Conservation (phyloP, 176 grass and related monocot species). For the Zoysia japonica region DNA sequence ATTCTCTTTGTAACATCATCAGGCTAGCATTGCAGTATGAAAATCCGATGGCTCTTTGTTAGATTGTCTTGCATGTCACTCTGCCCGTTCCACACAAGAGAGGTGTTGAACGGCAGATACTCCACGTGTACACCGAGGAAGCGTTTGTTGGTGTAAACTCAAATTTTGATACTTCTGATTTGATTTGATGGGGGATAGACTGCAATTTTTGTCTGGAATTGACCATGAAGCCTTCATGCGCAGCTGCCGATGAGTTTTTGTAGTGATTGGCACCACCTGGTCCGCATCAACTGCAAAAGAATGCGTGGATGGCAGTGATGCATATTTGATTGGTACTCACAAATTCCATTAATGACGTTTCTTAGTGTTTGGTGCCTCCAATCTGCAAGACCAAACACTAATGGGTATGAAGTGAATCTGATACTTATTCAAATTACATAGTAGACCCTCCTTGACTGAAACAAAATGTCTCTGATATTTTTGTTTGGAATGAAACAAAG, state of each 20-base stretch:
- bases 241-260: constrained; percentile 40
- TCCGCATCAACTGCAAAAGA: constrained; percentile 22
- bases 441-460: constrained; percentile 1
- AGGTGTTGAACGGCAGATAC: constrained; percentile 82
- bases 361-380: not conserved
- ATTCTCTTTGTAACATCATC: not conserved
- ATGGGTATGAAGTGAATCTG: not conserved
- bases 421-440: not conserved
- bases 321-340: constrained; percentile 18
- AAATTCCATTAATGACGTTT: not conserved
- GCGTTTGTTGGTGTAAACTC: constrained; percentile 81
- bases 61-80: constrained; percentile 50
- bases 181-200: constrained; percentile 54
- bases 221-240: not conserved
- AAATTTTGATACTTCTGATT: constrained; percentile 87
- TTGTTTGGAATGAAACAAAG: not conserved
- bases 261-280: constrained; percentile 34
- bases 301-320: not conserved
- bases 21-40: too few species aligned
- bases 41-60: too few species aligned
- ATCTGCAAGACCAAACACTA: not conserved
- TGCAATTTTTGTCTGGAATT: constrained; percentile 72
- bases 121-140: constrained; percentile 71
- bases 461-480: not conserved
- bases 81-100: constrained; percentile 68